A percentile compares a stretch with the other conserved stretches of the same genome.
phyloP scores from a whole-genome alignment of 2,329 filamentous ascomycete genomes.

The Bipolaris oryzae region DNA sequence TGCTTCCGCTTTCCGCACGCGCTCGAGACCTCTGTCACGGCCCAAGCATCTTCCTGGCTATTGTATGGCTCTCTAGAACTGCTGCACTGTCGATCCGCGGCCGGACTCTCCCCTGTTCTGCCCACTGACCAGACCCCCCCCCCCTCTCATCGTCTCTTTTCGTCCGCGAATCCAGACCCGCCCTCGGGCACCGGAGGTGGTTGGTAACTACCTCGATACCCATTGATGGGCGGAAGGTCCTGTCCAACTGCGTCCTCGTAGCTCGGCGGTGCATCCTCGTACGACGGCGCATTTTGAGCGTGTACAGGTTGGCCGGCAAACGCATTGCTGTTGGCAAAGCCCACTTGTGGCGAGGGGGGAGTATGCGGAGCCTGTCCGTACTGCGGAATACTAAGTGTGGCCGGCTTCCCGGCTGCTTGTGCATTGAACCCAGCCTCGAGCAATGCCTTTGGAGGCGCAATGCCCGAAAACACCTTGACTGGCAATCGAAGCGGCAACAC shows the following conservation, averaged over 20 bases:
- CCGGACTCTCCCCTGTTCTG: background rate
- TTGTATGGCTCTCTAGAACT: slow-evolving; percentile 6
- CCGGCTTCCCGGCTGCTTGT: slow-evolving; percentile 19
- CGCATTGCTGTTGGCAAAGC: slow-evolving; percentile 25
- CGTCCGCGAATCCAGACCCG: slow-evolving; percentile 44
- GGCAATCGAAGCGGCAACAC: slow-evolving; percentile 79
- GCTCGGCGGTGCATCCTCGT: slow-evolving; percentile 86
- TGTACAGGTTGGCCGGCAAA: slow-evolving; percentile 30
- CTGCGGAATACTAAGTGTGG: slow-evolving; percentile 21
- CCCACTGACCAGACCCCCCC: background rate
- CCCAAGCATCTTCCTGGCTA: slow-evolving; percentile 10
- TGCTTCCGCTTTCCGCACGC: slow-evolving; percentile 1
- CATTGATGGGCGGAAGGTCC: slow-evolving; percentile 74
- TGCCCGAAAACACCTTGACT: slow-evolving; percentile 84
- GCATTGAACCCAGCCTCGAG: slow-evolving; percentile 65
- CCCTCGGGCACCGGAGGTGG: slow-evolving; percentile 50
- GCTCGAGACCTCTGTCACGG: background rate
- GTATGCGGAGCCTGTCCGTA: slow-evolving; percentile 28
- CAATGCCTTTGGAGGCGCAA: slow-evolving; percentile 78
- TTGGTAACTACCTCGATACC: slow-evolving; percentile 69
- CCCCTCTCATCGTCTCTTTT: slow-evolving; percentile 46
- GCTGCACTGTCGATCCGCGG: background rate
- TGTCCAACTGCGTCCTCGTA: slow-evolving; percentile 93
- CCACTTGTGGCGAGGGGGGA: slow-evolving; percentile 33
- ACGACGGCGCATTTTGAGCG: slow-evolving; percentile 47